Conservation (phyloP, 257 asterid species). For the Scutellaria barbata region DNA sequence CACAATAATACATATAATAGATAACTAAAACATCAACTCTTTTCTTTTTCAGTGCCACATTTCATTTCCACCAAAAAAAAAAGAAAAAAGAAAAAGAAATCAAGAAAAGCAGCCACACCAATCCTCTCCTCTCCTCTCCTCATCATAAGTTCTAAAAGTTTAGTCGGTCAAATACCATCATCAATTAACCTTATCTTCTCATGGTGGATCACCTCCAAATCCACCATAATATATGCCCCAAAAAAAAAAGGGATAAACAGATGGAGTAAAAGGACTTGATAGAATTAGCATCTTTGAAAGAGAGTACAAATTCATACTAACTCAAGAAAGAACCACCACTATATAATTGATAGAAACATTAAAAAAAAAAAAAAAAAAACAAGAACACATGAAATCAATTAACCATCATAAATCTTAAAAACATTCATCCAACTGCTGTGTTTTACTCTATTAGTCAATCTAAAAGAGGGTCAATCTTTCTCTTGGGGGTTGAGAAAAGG, state of each 20-base stretch:
- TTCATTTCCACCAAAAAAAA: constrained; percentile 14
- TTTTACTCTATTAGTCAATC: no score
- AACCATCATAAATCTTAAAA: neutral
- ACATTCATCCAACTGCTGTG: no score
- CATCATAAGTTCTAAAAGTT: neutral
- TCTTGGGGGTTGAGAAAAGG: no score
- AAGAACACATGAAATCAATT: neutral
- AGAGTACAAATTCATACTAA: neutral
- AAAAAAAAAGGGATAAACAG: neutral
- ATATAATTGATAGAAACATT: no score
- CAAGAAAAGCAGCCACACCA: constrained; percentile 1
- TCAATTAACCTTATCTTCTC: constrained; percentile 37
- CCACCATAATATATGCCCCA: constrained; percentile 12
- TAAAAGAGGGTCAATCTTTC: no score
- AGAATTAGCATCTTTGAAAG: constrained; percentile 32
- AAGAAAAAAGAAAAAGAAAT: neutral
- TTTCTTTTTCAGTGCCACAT: neutral
- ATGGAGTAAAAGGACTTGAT: neutral
- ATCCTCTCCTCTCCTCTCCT: no score
- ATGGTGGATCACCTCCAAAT: constrained; percentile 24
- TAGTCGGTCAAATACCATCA: constrained; percentile 7
- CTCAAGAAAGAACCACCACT: neutral
- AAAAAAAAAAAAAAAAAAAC: neutral
- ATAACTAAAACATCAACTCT: constrained; percentile 38
- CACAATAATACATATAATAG: no score